Evolutionary conservation across 1,284 basidiomycete genomes (phyloP), one percentile per base, ranked within the genome.

Genomic region (Cryptococcus depauperatus): DNA sequence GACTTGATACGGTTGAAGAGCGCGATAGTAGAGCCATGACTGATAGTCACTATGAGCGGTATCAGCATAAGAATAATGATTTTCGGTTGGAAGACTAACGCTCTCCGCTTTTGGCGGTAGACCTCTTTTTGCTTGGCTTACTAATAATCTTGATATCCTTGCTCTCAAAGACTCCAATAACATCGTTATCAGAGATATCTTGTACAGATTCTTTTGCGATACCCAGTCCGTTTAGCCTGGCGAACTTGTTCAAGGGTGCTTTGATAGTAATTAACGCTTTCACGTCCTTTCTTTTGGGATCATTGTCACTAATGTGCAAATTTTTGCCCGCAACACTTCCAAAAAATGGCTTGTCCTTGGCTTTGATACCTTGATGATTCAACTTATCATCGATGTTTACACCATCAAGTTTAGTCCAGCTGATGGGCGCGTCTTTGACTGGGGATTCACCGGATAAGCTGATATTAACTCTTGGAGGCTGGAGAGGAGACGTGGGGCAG

Each of bases 71-170:
- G n/a, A 19, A 22, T 26, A 18, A 25, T 22, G 19, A 30, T 30
- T 32, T 21, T 7, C 19, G 11, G 25, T 33, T 51, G 28, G 16
- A 11, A 34, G 51, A 80, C 88, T 75, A 66, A 90, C 89, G 74
- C 66, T 95, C 92, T 4, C 89, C 78, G 57, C 91, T 90, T 75
- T 92, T 90, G 51, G 84, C 85, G 65, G 82, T 89, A 67, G 91
- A 87, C 58, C 89, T 79, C 77, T 96, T 96, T 77, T 96, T 95
- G 75, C 85, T 88, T 3, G 89, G 89, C 69, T 93, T 93, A 70
- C 84, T 87, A 71, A 97, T 96, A 58, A 97, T 87, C 71, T 93
- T 93, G 77, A 97, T 96, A 27, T 91, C 84, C 41, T 84, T 82
- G 58, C 85, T 87, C 44, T 85, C 81, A 75, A 93, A 92, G 22